Evolutionary conservation across 192 early-diverging fungal genomes (phyloP), one percentile per base, ranked within the genome.

Genomic region (Dissophora globulifera): DNA sequence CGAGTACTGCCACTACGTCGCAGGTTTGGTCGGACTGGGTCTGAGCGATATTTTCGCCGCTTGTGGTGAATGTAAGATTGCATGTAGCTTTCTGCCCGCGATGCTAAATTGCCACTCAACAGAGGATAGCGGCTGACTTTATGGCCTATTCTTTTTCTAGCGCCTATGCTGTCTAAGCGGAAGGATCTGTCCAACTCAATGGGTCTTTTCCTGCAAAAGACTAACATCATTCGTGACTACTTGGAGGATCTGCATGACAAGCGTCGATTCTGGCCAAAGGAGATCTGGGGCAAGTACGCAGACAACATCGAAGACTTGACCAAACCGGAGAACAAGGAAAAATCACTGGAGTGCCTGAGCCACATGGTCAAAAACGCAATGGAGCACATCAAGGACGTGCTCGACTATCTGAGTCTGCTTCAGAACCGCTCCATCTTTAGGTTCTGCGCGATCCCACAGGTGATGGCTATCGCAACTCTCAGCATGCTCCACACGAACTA

Each of bases 401-500:
- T 99, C 26, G 91, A 89, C 43, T 99, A 98, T 78, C 82, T 99
- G 79, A 79, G 78, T 45, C 69, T 83, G 49, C 83, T 99, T 50
- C 69, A 83, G 49, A 91, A 98, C 58, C 90, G 87, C 23, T 87
- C 89, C 1, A 89, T 95, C 41, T 95, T 98, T 79, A 90, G 88
- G 65, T 98, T 98, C 78, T 94, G 93, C 69, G 98, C 98, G 15
- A 99, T 99, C 58, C 98, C 98, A n/a, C 97, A 99, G 85, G 91
- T 97, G 17, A 98, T 98, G 98, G 98, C 98, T 13, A 94, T 99
- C 68, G 91, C 98, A 26, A 93, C 96, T 2, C 78, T 99, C 19
- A 83, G 87, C 25, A 59, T 94, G 50, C 91, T 96, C 51, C 97
- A 93, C 78, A 93, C 95, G 81, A 96, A 96, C 79, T 78, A 88